These are phyloP conservation scores for Sporothrix pseudoabietina DNA, from an alignment of 2,329 filamentous ascomycete genomes.

Conservation along the genomic window DNA sequence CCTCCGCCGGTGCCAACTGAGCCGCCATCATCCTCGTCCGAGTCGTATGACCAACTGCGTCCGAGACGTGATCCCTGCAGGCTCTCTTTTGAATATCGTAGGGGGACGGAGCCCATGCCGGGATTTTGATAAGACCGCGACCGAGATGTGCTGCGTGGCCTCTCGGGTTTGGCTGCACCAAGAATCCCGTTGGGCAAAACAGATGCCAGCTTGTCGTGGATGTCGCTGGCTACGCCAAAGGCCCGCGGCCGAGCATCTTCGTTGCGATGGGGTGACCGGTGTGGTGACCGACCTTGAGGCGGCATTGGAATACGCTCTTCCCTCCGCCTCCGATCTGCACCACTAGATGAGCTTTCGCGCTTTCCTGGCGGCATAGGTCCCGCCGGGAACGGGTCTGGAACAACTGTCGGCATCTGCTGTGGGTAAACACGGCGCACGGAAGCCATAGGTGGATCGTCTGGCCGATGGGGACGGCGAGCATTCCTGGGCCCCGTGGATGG, in stretches of 20 bases:
- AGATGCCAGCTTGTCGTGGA: slow-evolving; percentile 50
- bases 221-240: slow-evolving; percentile 43
- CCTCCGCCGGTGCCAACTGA: slow-evolving; percentile 11
- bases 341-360: slow-evolving; percentile 33
- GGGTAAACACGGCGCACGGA: slow-evolving; percentile 42
- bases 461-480: slow-evolving; percentile 33
- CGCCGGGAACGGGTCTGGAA: slow-evolving; percentile 39
- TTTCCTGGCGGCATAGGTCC: slow-evolving; percentile 29
- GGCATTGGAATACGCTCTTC: slow-evolving; percentile 27
- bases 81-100: slow-evolving; percentile 48
- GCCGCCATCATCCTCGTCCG: slow-evolving; percentile 33
- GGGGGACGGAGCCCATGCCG: slow-evolving; percentile 20
- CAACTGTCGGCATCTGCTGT: slow-evolving; percentile 32
- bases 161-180: slow-evolving; percentile 39
- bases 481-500: slow-evolving; percentile 37
- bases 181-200: slow-evolving; percentile 45
- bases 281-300: slow-evolving; percentile 11
- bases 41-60: slow-evolving; percentile 49
- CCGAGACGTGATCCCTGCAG: slow-evolving; percentile 47
- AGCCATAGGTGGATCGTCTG: slow-evolving; percentile 39
- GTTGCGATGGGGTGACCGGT: slow-evolving; percentile 32
- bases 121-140: slow-evolving; percentile 26
- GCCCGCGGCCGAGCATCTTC: slow-evolving; percentile 46
- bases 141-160: slow-evolving; percentile 38
- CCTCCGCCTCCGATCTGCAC: slow-evolving; percentile 29